phyloP scores from a whole-genome alignment of 805 yeast genomes.

The Nakazawaea wickerhamii region DNA sequence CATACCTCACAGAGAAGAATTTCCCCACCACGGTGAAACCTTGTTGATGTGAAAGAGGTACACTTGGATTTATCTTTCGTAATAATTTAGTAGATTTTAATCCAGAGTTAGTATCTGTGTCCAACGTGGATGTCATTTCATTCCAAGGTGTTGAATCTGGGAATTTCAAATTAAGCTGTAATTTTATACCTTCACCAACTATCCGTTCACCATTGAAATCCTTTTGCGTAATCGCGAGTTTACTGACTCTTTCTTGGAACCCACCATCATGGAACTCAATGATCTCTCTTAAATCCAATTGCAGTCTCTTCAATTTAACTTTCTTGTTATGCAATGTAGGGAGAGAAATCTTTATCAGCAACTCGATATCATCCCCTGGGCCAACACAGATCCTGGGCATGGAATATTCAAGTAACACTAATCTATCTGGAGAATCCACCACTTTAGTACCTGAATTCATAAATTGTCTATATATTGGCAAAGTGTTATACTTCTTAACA shows the following conservation, averaged over 20 bases:
- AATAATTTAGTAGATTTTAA: slow-evolving; percentile 6
- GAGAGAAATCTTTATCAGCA: slow-evolving; percentile 31
- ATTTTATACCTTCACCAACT: slow-evolving; percentile 25
- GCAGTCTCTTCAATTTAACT: slow-evolving; percentile 37
- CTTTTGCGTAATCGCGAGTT: not conserved
- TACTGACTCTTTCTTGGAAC: slow-evolving; percentile 13
- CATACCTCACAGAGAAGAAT: slow-evolving; percentile 47
- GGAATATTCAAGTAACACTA: slow-evolving; percentile 38
- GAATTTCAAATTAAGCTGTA: slow-evolving; percentile 22
- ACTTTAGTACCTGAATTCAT: slow-evolving; percentile 45
- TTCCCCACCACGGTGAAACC: slow-evolving; percentile 47
- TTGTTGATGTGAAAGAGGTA: slow-evolving; percentile 34
- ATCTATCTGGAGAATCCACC: slow-evolving; percentile 42
- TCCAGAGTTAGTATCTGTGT: not conserved
- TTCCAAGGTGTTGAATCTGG: slow-evolving; percentile 25
- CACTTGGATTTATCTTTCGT: slow-evolving; percentile 24
- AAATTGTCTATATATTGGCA: slow-evolving; percentile 52
- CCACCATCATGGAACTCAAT: slow-evolving; percentile 51
- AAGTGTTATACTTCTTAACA: slow-evolving; percentile 49
- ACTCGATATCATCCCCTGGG: slow-evolving; percentile 42
- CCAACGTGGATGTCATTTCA: not conserved
- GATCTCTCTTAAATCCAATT: slow-evolving; percentile 46
- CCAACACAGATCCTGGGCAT: slow-evolving; percentile 54
- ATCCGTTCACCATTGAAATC: slow-evolving; percentile 18
- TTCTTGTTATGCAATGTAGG: slow-evolving; percentile 12